Percentiles rank a stretch among this genome's conserved stretches.
phyloP scores from a whole-genome alignment of 2,329 filamentous ascomycete genomes.

The Emergomyces pasteurianus region DNA sequence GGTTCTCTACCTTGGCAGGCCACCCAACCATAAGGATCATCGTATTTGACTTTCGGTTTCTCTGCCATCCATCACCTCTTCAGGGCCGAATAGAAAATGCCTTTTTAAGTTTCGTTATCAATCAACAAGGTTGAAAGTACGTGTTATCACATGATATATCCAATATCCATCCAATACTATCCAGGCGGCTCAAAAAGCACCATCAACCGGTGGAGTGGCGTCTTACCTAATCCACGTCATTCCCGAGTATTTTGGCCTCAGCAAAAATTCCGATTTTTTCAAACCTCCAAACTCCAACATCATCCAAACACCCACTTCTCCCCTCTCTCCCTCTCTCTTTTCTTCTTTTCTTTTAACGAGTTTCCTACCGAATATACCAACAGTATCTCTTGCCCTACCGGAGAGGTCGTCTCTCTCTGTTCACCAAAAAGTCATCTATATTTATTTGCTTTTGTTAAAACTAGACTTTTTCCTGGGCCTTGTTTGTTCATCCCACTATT shows the following conservation, averaged over 20 bases:
- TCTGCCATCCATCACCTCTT: not conserved
- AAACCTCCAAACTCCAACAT: not conserved
- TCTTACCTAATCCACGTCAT: not conserved
- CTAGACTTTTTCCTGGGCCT: constrained; percentile 1
- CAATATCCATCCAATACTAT: too few relatives aligned
- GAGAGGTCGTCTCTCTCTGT: constrained; percentile 2
- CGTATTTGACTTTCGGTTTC: not conserved
- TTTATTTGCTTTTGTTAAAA: constrained; percentile 2
- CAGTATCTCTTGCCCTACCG: constrained; percentile 1
- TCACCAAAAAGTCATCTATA: constrained; percentile 3
- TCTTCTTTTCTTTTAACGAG: constrained; percentile 7
- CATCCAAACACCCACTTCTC: not conserved
- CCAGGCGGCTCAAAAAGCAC: too few relatives aligned
- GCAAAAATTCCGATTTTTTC: not conserved
- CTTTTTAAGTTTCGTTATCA: too few relatives aligned
- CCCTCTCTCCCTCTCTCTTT: not conserved
- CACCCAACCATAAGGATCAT: not conserved
- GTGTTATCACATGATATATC: constrained; percentile 11
- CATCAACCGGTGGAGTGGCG: too few relatives aligned
- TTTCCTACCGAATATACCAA: constrained; percentile 3
- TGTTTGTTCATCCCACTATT: constrained; percentile 9
- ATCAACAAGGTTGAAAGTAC: too few relatives aligned
- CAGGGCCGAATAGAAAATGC: not conserved
- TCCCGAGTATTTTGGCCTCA: not conserved
- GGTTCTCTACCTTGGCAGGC: not conserved